Evolutionary conservation across 2,329 filamentous ascomycete genomes (phyloP).

Genomic region (Aspergillus hiratsukae): DNA sequence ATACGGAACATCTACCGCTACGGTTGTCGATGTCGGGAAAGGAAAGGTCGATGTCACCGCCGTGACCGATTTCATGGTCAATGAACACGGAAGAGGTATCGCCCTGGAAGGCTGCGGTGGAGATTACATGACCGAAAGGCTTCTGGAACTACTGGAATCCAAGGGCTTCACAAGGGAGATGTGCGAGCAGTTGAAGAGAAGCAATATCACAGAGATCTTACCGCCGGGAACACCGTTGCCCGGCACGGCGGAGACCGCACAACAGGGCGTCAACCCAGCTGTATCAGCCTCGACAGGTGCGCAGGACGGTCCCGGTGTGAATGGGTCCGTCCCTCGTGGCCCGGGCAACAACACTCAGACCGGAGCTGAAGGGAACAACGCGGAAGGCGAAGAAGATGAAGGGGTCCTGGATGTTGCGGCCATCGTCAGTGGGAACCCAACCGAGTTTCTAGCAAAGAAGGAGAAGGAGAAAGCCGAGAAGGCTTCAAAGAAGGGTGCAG

Average conservation of each 20-base stretch:
- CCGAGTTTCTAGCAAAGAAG: conserved; percentile 58
- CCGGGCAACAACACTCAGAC: conserved; percentile 54
- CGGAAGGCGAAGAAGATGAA: conserved; percentile 54
- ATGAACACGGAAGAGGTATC: conserved; percentile 61
- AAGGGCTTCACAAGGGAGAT: conserved; percentile 58
- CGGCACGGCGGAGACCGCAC: conserved; percentile 40
- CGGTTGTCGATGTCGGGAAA: conserved; percentile 84
- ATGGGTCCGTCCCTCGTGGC: conserved; percentile 45
- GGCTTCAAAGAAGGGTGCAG: conserved; percentile 49
- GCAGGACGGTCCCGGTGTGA: conserved; percentile 37
- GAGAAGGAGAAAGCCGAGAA: conserved; percentile 61
- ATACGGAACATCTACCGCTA: conserved; percentile 77
- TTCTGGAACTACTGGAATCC: conserved; percentile 60
- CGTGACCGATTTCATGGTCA: conserved; percentile 74
- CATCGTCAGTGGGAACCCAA: conserved; percentile 62
- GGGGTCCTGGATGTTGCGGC: conserved; percentile 62
- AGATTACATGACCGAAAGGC: conserved; percentile 73
- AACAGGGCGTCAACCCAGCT: conserved; percentile 49
- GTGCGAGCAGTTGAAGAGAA: conserved; percentile 63
- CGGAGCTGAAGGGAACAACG: conserved; percentile 46
- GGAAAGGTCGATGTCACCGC: conserved; percentile 92
- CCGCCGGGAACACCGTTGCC: conserved; percentile 52
- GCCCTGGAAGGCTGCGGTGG: conserved; percentile 69
- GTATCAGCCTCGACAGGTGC: conserved; percentile 54
- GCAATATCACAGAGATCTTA: conserved; percentile 59